A percentile compares a stretch with the other conserved stretches of the same genome.
These are phyloP conservation scores for Wickerhamiella brachini DNA, from an alignment of 805 yeast genomes.

Conservation along the genomic window DNA sequence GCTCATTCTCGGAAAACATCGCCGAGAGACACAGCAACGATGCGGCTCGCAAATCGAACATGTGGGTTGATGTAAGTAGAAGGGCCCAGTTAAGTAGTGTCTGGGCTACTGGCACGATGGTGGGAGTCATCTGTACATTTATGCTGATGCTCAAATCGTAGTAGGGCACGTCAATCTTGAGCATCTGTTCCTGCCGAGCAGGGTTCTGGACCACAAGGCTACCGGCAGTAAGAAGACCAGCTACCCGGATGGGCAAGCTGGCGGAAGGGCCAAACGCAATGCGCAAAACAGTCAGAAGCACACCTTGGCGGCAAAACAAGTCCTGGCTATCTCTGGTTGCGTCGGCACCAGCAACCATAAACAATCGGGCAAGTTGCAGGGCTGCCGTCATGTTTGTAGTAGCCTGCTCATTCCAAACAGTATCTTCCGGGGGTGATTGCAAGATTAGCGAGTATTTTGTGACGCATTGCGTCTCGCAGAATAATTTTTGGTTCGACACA, in stretches of 20 bases:
- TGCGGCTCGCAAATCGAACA: slow-evolving; percentile 69
- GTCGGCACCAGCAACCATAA: slow-evolving; percentile 62
- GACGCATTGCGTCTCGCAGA: slow-evolving; percentile 72
- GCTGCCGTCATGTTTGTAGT: slow-evolving; percentile 50
- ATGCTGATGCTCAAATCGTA: slow-evolving; percentile 56
- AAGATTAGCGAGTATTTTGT: slow-evolving; percentile 50
- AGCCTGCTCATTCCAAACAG: slow-evolving; percentile 64
- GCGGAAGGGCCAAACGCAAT: slow-evolving; percentile 53
- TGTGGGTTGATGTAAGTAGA: slow-evolving; percentile 64
- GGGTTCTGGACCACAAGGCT: slow-evolving; percentile 58
- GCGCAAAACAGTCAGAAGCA: slow-evolving; percentile 51
- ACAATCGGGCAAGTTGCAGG: slow-evolving; percentile 57
- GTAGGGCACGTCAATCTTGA: slow-evolving; percentile 83
- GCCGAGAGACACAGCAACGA: slow-evolving; percentile 54
- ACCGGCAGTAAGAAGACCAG: slow-evolving; percentile 62
- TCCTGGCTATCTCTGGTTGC: slow-evolving; percentile 48
- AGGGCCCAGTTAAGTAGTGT: slow-evolving; percentile 78
- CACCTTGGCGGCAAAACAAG: slow-evolving; percentile 43
- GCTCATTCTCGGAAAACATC: slow-evolving; percentile 49
- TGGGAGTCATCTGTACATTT: slow-evolving; percentile 21
- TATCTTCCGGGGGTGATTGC: slow-evolving; percentile 40
- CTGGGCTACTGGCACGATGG: slow-evolving; percentile 50
- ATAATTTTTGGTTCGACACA: slow-evolving; percentile 78
- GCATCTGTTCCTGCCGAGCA: slow-evolving; percentile 53
- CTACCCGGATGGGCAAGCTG: slow-evolving; percentile 51